Conservation (phyloP, 768 basidiomycete genomes). For the Serendipita sp. region DNA sequence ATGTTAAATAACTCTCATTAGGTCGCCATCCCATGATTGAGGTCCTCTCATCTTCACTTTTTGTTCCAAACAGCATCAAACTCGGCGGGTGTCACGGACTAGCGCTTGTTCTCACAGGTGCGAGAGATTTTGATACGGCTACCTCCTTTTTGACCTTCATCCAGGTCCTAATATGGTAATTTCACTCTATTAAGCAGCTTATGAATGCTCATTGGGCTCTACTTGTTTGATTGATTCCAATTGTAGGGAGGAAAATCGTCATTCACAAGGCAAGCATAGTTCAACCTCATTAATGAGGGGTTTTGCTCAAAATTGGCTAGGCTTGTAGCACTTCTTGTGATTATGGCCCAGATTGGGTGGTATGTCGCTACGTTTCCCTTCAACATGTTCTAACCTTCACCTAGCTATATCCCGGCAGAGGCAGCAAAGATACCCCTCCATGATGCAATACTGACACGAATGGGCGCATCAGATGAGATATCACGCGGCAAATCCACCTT, state of each 20-base stretch:
- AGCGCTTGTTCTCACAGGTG: slow-evolving; percentile 66
- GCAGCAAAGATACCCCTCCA: slow-evolving; percentile 61
- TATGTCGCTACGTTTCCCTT: slow-evolving; percentile 67
- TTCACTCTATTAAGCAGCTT: slow-evolving; percentile 4
- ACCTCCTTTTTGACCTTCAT: slow-evolving; percentile 5
- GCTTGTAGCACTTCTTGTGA: slow-evolving; percentile 54
- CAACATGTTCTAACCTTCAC: neutral
- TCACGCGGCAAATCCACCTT: slow-evolving; percentile 80
- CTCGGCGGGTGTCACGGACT: slow-evolving; percentile 41
- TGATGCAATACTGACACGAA: slow-evolving; percentile 74
- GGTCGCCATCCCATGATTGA: slow-evolving; percentile 89
- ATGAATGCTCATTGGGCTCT: neutral
- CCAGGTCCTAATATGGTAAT: slow-evolving; percentile 29
- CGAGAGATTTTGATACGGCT: slow-evolving; percentile 29
- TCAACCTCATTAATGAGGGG: neutral
- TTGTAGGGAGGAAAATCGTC: slow-evolving; percentile 35
- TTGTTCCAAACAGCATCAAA: slow-evolving; percentile 64
- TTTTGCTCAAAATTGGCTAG: slow-evolving; percentile 28
- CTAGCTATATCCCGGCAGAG: slow-evolving; percentile 65
- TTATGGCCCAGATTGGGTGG: slow-evolving; percentile 78
- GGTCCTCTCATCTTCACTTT: slow-evolving; percentile 56
- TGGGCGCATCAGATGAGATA: slow-evolving; percentile 88
- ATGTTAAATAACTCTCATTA: neutral
- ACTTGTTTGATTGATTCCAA: neutral
- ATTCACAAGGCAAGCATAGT: neutral